A percentile compares a stretch with the other conserved stretches of the same genome.
phyloP scores from a whole-genome alignment of 2,329 filamentous ascomycete genomes.

The Diaporthe vaccinii region DNA sequence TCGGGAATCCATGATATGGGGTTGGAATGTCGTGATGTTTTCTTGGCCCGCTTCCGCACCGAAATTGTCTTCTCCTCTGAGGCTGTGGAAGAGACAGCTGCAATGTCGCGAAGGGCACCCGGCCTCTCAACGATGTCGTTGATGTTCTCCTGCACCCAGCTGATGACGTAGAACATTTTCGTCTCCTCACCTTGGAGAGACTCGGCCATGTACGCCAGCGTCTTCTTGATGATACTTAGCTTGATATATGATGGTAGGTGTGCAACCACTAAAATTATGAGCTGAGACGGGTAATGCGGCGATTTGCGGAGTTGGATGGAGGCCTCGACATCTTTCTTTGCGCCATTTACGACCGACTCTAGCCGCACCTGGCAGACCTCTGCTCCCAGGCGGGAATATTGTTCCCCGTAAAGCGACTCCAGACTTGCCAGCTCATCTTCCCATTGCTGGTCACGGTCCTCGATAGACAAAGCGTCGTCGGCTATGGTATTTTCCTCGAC shows the following conservation, averaged over 20 bases:
- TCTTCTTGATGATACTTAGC: slow-evolving; percentile 85
- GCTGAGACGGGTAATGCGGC: slow-evolving; percentile 78
- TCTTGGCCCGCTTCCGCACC: slow-evolving; percentile 49
- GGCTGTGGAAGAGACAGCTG: slow-evolving; percentile 79
- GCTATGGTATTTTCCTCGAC: slow-evolving; percentile 41
- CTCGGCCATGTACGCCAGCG: slow-evolving; percentile 77
- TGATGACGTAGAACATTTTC: slow-evolving; percentile 87
- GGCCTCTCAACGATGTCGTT: slow-evolving; percentile 87
- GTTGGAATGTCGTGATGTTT: slow-evolving; percentile 62
- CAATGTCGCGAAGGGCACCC: slow-evolving; percentile 86
- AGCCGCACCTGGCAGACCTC: slow-evolving; percentile 80
- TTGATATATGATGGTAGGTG: slow-evolving; percentile 92
- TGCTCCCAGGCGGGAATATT: slow-evolving; percentile 72
- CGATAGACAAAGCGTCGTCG: slow-evolving; percentile 46
- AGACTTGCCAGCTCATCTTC: slow-evolving; percentile 87
- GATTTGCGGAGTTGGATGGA: slow-evolving; percentile 78
- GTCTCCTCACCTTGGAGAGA: slow-evolving; percentile 87
- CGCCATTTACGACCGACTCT: slow-evolving; percentile 65
- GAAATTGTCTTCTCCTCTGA: slow-evolving; percentile 62
- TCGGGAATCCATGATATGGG: slow-evolving; percentile 76
- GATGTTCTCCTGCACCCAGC: slow-evolving; percentile 91
- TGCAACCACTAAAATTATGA: slow-evolving; percentile 77
- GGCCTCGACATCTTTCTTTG: slow-evolving; percentile 64
- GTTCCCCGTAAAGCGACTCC: slow-evolving; percentile 86
- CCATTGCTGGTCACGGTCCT: slow-evolving; percentile 75